Evolutionary conservation across 805 yeast species (phyloP), one percentile per base, ranked within the genome.

Genomic region (Tetrapisispora arboricola): DNA sequence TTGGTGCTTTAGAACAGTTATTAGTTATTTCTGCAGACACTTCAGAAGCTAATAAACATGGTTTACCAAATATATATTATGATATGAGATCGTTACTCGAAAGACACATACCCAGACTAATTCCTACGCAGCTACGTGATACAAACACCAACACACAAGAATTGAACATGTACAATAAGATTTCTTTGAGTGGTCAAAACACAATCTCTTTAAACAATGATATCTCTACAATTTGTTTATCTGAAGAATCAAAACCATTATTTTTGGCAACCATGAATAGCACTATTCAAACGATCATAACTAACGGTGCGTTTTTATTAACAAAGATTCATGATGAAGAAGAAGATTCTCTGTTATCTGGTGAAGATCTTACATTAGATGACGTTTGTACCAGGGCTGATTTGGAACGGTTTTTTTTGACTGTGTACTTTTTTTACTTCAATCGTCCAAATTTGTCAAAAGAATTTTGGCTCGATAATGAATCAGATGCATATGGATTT

Each of bases 401-500:
- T 48, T 64, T 92, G 29, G 98, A 92, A 58, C 70, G 95, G 46
- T 84, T 90, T 53, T 88, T 85, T 54, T 55, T 88, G 47, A 72
- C 90, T 3, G 68, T 85, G 44, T 80, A 79, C 32, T 83, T 73
- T 55, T 68, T 85, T 7, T 87, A 81, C 57, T 65, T 72, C 21
- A 69, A 73, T 15, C 68, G 94, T 42, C 76, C 79, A 1, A 70
- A 71, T 1, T 62, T 79, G 7, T 72, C 83, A 12, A 53, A 68
- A 1, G 61, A 64, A 11, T 82, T 84, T 53, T 88, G 95, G 94
- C 57, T 61, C 11, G 84, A 81, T 47, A 65, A 73, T 16, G 77
- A 72, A 40, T 73, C 80, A 12, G 78, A 78, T 43, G 67, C 85
- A 2, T 70, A 75, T 53, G 96, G 95, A 0, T 88, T 92, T 49